Evolutionary conservation across 2,329 filamentous ascomycete species (phyloP).

Genomic region (Aspergillus sp.): DNA sequence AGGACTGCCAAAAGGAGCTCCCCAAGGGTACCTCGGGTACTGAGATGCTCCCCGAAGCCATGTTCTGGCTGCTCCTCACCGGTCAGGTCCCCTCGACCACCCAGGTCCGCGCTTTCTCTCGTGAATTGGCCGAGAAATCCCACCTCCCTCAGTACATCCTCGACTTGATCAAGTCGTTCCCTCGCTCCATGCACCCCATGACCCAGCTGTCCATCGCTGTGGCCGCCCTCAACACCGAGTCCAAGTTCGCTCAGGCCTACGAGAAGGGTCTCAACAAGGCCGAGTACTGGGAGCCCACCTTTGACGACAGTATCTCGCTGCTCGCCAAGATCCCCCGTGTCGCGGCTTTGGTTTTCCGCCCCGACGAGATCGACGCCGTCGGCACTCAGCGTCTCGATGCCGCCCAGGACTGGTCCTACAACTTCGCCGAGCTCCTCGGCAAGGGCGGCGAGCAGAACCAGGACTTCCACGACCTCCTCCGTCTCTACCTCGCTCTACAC

Average conservation of each 20-base stretch:
- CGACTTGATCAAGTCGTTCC: conserved; percentile 86
- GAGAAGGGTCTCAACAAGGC: conserved; percentile 87
- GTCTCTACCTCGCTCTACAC: conserved; percentile 91
- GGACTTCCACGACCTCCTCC: conserved; percentile 79
- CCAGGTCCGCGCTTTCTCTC: conserved; percentile 78
- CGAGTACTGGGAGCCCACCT: conserved; percentile 98
- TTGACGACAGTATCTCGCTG: conserved; percentile 89
- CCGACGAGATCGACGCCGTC: conserved; percentile 67
- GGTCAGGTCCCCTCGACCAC: conserved; percentile 79
- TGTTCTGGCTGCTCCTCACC: conserved; percentile 98
- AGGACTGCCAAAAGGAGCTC: conserved; percentile 90
- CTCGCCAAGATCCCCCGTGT: conserved; percentile 95
- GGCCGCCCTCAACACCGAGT: conserved; percentile 91
- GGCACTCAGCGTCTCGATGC: conserved; percentile 72
- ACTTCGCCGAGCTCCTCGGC: conserved; percentile 94
- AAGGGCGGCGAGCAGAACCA: conserved; percentile 76
- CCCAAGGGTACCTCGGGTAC: conserved; percentile 86
- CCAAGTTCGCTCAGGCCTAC: conserved; percentile 89
- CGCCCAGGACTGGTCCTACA: conserved; percentile 95
- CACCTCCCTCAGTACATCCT: conserved; percentile 76
- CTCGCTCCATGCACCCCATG: conserved; percentile 91
- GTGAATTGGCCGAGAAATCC: conserved; percentile 81
- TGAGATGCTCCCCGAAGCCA: conserved; percentile 97
- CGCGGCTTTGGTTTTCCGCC: conserved; percentile 96
- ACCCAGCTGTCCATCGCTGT: conserved; percentile 95